Percentiles rank a stretch among this genome's conserved stretches.
Conservation (phyloP, 2,329 filamentous ascomycete species). For the Knoxdaviesia capensis region DNA sequence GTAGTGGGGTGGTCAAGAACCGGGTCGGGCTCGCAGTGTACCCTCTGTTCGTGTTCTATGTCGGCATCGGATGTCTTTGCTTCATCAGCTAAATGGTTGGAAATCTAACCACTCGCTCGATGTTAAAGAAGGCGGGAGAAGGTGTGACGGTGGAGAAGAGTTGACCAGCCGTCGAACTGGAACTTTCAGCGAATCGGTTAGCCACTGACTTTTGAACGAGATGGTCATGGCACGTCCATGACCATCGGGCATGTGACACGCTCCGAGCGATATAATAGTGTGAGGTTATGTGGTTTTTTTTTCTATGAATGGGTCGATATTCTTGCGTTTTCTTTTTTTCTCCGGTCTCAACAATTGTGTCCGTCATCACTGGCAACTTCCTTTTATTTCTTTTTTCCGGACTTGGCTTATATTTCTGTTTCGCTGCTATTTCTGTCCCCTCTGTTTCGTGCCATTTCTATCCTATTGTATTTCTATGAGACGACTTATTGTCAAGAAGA, state of each 20-base stretch:
- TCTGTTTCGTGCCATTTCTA: neutral
- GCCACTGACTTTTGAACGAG: too few species aligned
- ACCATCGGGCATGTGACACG: too few species aligned
- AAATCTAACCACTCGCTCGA: too few species aligned
- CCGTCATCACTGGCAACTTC: neutral
- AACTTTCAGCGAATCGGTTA: too few species aligned
- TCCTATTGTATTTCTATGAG: neutral
- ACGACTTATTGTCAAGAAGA: neutral
- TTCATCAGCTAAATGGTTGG: constrained; percentile 58
- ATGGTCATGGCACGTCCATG: too few species aligned
- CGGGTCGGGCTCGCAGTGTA: constrained; percentile 86
- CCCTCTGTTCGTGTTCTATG: constrained; percentile 85
- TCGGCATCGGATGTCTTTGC: constrained; percentile 82
- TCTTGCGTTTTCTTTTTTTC: neutral
- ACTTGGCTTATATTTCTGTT: neutral
- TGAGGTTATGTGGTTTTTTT: too few species aligned
- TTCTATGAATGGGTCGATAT: neutral
- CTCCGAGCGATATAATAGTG: too few species aligned
- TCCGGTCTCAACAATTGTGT: too few species aligned
- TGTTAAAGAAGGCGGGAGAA: too few species aligned
- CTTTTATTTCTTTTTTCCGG: neutral
- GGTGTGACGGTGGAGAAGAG: too few species aligned
- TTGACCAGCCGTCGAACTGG: too few species aligned
- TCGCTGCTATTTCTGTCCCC: neutral
- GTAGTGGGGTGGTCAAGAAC: constrained; percentile 89